Evolutionary conservation across 495 filamentous ascomycete genomes (phyloP).

Genomic region (Entonaema liquescens): DNA sequence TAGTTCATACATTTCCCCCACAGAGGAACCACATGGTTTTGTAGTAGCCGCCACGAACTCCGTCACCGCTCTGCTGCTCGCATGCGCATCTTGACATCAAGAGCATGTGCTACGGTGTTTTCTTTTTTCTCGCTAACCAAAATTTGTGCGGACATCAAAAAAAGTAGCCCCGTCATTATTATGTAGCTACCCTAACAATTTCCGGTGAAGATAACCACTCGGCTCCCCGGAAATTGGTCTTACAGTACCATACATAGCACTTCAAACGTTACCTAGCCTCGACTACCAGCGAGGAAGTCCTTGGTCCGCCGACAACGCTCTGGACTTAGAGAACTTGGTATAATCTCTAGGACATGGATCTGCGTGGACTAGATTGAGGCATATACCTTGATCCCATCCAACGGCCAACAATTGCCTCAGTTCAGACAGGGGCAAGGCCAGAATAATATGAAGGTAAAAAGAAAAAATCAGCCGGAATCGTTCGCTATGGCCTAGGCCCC

Average conservation of each 20-base stretch:
- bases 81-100: conserved; percentile 28
- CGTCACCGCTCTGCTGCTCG: conserved; percentile 29
- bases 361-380: conserved; percentile 33
- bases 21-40: conserved; percentile 31
- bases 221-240: not conserved
- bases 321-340: conserved; percentile 14
- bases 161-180: conserved; percentile 7
- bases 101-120: not conserved
- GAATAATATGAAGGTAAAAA: conserved; percentile 20
- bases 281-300: not conserved
- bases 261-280: not conserved
- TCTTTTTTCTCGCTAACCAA: not conserved
- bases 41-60: conserved; percentile 31
- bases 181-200: not conserved
- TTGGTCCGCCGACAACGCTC: conserved; percentile 34
- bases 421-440: conserved; percentile 22
- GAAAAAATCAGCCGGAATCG: conserved; percentile 33
- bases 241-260: not conserved
- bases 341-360: conserved; percentile 20
- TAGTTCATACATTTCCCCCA: conserved; percentile 23
- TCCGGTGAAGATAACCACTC: not conserved
- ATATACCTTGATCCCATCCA: conserved; percentile 23
- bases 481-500: conserved; percentile 20
- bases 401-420: conserved; percentile 36
- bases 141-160: not conserved